phyloP scores from a whole-genome alignment of 1,284 basidiomycete genomes.

The Anthracocystis panici-leucophaei region DNA sequence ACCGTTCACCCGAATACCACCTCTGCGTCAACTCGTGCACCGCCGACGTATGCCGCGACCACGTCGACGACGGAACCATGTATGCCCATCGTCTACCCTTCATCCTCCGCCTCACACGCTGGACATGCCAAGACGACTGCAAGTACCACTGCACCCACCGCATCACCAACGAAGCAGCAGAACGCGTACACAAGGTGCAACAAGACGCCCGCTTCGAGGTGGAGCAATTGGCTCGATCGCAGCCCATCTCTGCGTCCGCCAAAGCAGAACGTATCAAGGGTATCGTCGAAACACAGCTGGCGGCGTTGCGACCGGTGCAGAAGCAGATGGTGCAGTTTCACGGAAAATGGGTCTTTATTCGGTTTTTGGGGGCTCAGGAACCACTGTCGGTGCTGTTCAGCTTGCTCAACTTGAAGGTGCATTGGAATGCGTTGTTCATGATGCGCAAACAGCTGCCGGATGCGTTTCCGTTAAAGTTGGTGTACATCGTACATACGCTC shows the following conservation, averaged over 20 bases:
- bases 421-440: conserved; percentile 50
- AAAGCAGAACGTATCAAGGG: conserved; percentile 11
- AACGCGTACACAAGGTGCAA: conserved; percentile 53
- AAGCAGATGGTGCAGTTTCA: conserved; percentile 72
- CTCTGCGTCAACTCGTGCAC: conserved; percentile 62
- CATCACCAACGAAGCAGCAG: conserved; percentile 78
- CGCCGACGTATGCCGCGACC: conserved; percentile 55
- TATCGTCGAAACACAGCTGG: conserved; percentile 43
- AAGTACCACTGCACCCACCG: conserved; percentile 88
- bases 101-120: conserved; percentile 72
- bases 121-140: conserved; percentile 88
- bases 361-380: conserved; percentile 84
- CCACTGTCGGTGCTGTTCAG: conserved; percentile 92
- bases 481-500: conserved; percentile 79
- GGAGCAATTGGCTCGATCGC: conserved; percentile 14
- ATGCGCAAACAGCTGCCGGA: conserved; percentile 56
- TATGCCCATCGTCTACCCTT: conserved; percentile 72
- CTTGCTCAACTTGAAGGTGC: conserved; percentile 80
- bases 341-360: conserved; percentile 81
- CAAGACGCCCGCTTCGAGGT: conserved; percentile 65
- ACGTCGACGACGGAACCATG: conserved; percentile 63
- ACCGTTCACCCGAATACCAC: conserved; percentile 62
- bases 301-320: conserved; percentile 54
- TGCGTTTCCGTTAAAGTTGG: conserved; percentile 74
- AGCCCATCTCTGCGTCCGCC: conserved; percentile 16